Evolutionary conservation across 768 basidiomycete genomes (phyloP).

Genomic region (Clavulina sp.): DNA sequence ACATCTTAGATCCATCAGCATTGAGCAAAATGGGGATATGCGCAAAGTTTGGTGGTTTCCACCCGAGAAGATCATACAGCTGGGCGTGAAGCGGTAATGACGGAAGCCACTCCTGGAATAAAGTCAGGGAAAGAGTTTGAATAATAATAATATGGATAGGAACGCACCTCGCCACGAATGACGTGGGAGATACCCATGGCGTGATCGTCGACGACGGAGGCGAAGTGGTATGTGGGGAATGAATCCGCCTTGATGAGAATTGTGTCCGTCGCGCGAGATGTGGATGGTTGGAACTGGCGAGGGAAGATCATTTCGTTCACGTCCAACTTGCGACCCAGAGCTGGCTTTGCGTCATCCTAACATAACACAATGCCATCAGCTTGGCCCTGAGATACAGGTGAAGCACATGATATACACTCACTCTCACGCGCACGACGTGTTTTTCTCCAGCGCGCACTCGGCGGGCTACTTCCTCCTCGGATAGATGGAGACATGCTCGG

Average conservation of each 20-base stretch:
- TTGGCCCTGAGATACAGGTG: background rate
- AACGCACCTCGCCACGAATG: conserved; percentile 68
- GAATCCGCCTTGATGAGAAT: conserved; percentile 81
- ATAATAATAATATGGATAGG: background rate
- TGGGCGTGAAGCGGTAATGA: conserved; percentile 85
- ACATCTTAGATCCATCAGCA: conserved; percentile 83
- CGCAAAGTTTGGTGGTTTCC: conserved; percentile 63
- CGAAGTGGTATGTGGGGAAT: conserved; percentile 93
- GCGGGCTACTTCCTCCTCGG: conserved; percentile 69
- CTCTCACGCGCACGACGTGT: conserved; percentile 75
- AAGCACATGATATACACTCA: conserved; percentile 21
- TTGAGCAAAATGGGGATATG: conserved; percentile 87
- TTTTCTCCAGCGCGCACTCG: conserved; percentile 59
- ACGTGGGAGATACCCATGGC: conserved; percentile 95
- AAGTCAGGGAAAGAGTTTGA: background rate
- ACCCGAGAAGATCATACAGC: conserved; percentile 60
- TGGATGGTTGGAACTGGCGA: conserved; percentile 49
- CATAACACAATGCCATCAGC: background rate
- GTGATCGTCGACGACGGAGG: conserved; percentile 89
- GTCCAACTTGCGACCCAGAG: conserved; percentile 2
- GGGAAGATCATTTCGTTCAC: conserved; percentile 59
- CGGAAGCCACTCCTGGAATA: conserved; percentile 81
- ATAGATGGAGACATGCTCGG: conserved; percentile 68
- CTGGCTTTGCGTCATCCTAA: conserved; percentile 2
- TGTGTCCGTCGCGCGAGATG: conserved; percentile 73